These are phyloP conservation scores for Crithidia thermophila DNA, from an alignment of 208 protist species.

Conservation along the genomic window DNA sequence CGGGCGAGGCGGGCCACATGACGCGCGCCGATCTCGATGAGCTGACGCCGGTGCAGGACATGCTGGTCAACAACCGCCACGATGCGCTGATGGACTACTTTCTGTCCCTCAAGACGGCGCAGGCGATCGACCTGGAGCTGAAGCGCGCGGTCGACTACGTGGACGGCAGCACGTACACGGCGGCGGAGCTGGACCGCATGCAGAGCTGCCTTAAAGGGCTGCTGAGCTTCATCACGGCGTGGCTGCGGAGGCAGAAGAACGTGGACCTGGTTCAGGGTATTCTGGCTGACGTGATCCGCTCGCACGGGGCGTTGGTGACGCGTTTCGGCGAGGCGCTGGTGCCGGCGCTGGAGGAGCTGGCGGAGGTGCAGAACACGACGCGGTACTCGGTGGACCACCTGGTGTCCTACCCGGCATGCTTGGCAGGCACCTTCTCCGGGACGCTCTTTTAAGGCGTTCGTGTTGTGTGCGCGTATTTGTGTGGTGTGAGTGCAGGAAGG, in stretches of 20 bases:
- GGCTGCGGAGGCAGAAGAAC: constrained; percentile 60
- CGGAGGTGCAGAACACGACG: constrained; percentile 63
- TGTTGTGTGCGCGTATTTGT: too few relatives aligned
- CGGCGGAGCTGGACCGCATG: constrained; percentile 62
- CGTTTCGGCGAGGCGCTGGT: constrained; percentile 52
- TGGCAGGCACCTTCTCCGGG: constrained; percentile 68
- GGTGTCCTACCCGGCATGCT: constrained; percentile 66
- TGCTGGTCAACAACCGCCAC: constrained; percentile 60
- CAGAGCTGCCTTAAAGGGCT: constrained; percentile 47
- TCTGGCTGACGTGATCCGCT: constrained; percentile 65
- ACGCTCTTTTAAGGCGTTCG: constrained; percentile 48
- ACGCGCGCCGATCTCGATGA: constrained; percentile 36
- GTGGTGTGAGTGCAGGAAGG: too few relatives aligned
- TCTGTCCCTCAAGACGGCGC: constrained; percentile 48
- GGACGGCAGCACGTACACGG: constrained; percentile 68
- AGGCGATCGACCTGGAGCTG: constrained; percentile 80
- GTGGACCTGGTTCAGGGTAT: constrained; percentile 85
- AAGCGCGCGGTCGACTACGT: constrained; percentile 71
- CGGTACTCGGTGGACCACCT: constrained; percentile 79
- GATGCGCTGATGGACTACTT: constrained; percentile 68
- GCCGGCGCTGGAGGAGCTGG: constrained; percentile 48
- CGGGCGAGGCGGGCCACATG: constrained; percentile 20
- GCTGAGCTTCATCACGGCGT: constrained; percentile 59
- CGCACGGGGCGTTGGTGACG: constrained; percentile 68
- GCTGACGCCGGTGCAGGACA: constrained; percentile 63